These are phyloP conservation scores for Fusarium albosuccineum DNA, from an alignment of 2,329 filamentous ascomycete species.

Conservation along the genomic window DNA sequence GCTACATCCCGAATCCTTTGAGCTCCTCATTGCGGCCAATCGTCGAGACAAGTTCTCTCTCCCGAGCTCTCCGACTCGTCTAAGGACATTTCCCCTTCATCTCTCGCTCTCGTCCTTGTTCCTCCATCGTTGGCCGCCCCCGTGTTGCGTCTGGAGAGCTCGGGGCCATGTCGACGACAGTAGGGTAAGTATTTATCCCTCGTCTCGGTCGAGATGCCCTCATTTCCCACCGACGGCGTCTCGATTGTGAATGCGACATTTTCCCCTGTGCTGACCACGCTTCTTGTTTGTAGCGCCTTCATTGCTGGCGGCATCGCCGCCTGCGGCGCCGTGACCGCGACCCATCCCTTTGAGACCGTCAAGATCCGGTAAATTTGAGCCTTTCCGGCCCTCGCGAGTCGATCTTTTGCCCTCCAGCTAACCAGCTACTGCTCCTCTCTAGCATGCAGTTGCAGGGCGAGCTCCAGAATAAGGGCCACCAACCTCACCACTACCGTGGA, in stretches of 20 bases:
- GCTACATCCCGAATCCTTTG: constrained; percentile 4
- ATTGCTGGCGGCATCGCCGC: constrained; percentile 96
- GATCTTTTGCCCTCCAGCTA: constrained; percentile 1
- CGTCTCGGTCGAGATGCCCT: not conserved
- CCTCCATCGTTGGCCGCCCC: constrained; percentile 17
- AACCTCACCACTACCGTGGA: constrained; percentile 89
- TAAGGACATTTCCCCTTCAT: constrained; percentile 20
- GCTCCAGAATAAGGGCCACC: constrained; percentile 86
- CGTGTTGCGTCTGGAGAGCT: constrained; percentile 40
- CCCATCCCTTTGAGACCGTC: constrained; percentile 97
- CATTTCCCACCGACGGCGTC: not conserved
- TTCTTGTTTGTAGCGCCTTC: constrained; percentile 74
- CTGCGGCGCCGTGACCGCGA: constrained; percentile 96
- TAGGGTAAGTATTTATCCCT: constrained; percentile 51
- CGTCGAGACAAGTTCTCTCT: constrained; percentile 29
- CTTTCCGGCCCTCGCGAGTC: not conserved
- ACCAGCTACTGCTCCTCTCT: constrained; percentile 7
- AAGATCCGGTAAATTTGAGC: constrained; percentile 83
- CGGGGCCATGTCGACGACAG: constrained; percentile 45
- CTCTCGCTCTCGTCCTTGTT: constrained; percentile 8
- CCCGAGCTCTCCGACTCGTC: constrained; percentile 40
- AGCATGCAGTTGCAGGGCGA: constrained; percentile 97
- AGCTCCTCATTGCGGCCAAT: constrained; percentile 17
- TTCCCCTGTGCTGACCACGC: constrained; percentile 18
- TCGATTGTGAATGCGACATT: constrained; percentile 19